These are phyloP conservation scores for Trichoderma sp. DNA, from an alignment of 2,329 filamentous ascomycete genomes.

Conservation along the genomic window DNA sequence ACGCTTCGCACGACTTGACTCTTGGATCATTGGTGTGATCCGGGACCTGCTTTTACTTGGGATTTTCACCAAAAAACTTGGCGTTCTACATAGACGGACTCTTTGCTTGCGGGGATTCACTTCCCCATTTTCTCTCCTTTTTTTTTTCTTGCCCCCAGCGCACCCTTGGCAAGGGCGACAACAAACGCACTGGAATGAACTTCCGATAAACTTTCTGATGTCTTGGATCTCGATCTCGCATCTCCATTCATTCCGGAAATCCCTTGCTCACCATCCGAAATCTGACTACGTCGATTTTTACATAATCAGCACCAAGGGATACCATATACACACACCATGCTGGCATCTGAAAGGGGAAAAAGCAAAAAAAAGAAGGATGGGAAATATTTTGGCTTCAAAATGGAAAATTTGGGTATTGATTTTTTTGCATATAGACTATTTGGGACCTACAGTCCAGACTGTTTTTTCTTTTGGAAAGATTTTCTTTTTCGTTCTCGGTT, in stretches of 20 bases:
- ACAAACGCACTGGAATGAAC: slow-evolving; percentile 6
- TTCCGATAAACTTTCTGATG: slow-evolving; percentile 4
- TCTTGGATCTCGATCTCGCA: slow-evolving; percentile 20
- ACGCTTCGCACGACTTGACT: slow-evolving; percentile 23
- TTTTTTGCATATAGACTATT: slow-evolving; percentile 28
- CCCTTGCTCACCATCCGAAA: slow-evolving; percentile 6
- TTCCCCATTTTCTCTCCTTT: slow-evolving; percentile 27
- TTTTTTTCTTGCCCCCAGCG: slow-evolving; percentile 9
- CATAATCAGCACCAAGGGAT: slow-evolving; percentile 24
- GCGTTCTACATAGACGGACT: slow-evolving; percentile 40
- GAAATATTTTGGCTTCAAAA: slow-evolving; percentile 8
- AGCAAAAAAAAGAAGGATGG: slow-evolving; percentile 14
- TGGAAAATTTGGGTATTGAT: neutral
- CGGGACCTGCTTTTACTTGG: slow-evolving; percentile 27
- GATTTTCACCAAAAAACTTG: slow-evolving; percentile 24
- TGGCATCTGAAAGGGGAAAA: slow-evolving; percentile 23
- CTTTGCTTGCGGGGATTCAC: slow-evolving; percentile 29
- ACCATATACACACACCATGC: slow-evolving; percentile 22
- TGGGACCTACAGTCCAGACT: slow-evolving; percentile 22
- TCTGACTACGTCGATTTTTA: slow-evolving; percentile 5
- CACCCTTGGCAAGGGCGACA: slow-evolving; percentile 22
- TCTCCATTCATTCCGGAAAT: slow-evolving; percentile 19
- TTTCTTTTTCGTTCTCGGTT: slow-evolving; percentile 26
- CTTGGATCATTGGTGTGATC: slow-evolving; percentile 24
- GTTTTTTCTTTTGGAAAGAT: slow-evolving; percentile 1